Percentiles rank a stretch among this genome's conserved stretches.
Conservation (phyloP, 1,139 yeast species). For the Taphrina pruni region DNA sequence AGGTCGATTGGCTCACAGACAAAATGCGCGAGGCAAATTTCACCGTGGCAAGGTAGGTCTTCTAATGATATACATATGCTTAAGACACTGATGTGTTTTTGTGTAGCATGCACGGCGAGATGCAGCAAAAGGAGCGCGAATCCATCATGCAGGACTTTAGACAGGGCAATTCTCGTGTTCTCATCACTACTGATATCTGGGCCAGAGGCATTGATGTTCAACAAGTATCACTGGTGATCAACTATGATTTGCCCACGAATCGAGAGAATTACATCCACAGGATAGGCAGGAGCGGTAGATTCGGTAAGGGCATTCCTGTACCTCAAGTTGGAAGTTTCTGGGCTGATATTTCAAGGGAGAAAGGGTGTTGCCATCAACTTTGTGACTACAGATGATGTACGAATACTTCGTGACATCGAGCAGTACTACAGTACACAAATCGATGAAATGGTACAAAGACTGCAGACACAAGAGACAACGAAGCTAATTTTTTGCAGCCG, state of each 20-base stretch:
- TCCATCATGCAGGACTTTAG: slow-evolving; percentile 98
- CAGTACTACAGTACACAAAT: slow-evolving; percentile 98
- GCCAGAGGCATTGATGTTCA: slow-evolving; percentile 99
- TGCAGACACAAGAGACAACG: too few species aligned
- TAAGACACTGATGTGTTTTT: neutral
- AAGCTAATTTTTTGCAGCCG: slow-evolving; percentile 9
- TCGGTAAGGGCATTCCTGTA: slow-evolving; percentile 55
- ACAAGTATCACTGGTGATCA: slow-evolving; percentile 96
- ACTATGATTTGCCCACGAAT: slow-evolving; percentile 96
- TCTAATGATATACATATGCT: too few species aligned
- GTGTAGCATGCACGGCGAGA: slow-evolving; percentile 86
- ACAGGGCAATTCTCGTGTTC: slow-evolving; percentile 96
- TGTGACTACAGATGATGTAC: slow-evolving; percentile 88
- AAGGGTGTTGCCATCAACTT: slow-evolving; percentile 99
- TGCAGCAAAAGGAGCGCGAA: slow-evolving; percentile 97
- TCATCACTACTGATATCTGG: slow-evolving; percentile 95
- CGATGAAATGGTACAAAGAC: slow-evolving; percentile 69
- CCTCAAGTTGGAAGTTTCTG: neutral
- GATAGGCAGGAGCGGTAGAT: slow-evolving; percentile 99
- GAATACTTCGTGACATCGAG: slow-evolving; percentile 96
- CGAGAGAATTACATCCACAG: slow-evolving; percentile 98
- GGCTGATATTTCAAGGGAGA: slow-evolving; percentile 61
- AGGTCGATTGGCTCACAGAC: slow-evolving; percentile 92
- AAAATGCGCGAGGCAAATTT: slow-evolving; percentile 84
- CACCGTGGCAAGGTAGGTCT: slow-evolving; percentile 70